These are phyloP conservation scores for Butyriboletus loyo DNA, from an alignment of 768 basidiomycete species.

Conservation along the genomic window DNA sequence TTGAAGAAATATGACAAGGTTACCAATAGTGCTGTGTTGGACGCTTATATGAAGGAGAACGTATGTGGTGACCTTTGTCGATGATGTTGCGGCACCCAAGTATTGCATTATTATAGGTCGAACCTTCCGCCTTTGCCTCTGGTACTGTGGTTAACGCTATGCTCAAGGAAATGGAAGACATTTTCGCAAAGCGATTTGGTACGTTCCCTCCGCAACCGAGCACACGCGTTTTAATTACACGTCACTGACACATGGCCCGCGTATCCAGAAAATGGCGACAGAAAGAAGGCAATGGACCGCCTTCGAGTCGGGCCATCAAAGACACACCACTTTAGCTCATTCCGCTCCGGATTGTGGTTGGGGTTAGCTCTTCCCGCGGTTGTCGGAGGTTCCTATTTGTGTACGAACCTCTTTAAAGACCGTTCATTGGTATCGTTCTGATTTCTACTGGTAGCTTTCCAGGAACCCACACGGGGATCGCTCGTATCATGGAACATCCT, in stretches of 20 bases:
- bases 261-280: conserved; percentile 57
- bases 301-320: conserved; percentile 57
- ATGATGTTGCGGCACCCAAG: neutral
- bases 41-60: conserved; percentile 80
- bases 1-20: conserved; percentile 84
- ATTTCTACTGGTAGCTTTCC: conserved; percentile 44
- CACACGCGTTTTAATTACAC: neutral
- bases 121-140: conserved; percentile 64
- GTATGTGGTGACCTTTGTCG: conserved; percentile 32
- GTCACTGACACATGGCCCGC: neutral
- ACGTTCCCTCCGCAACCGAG: conserved; percentile 19
- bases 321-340: conserved; percentile 72
- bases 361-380: conserved; percentile 73
- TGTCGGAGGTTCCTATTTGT: conserved; percentile 60
- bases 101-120: conserved; percentile 44
- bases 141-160: conserved; percentile 59
- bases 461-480: conserved; percentile 42
- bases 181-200: conserved; percentile 79
- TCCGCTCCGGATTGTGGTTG: conserved; percentile 68
- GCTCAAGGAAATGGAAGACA: conserved; percentile 69
- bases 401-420: conserved; percentile 15
- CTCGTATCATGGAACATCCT: conserved; percentile 73
- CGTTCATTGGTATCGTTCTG: neutral
- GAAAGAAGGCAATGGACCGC: conserved; percentile 68
- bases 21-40: conserved; percentile 69